A percentile compares a stretch with the other conserved stretches of the same genome.
Conservation (phyloP, 495 filamentous ascomycete species). For the Penicillium taxi region DNA sequence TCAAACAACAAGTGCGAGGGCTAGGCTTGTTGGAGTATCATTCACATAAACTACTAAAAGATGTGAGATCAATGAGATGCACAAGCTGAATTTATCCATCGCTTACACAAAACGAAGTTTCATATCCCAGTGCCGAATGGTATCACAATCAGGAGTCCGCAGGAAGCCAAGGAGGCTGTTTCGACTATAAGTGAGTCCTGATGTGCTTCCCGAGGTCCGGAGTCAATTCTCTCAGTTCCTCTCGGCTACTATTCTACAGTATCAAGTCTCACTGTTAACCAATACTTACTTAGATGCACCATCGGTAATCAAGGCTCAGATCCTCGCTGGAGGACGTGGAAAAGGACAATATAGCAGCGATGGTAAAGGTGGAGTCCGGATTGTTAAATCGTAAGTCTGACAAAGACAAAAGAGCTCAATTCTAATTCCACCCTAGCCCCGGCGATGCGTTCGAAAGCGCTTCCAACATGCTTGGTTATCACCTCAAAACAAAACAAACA, state of each 20-base stretch:
- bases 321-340: constrained; percentile 26
- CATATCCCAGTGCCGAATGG: constrained; percentile 24
- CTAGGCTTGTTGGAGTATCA: constrained; percentile 23
- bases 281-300: constrained; percentile 16
- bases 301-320: constrained; percentile 25
- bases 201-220: too few species aligned
- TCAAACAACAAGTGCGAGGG: constrained; percentile 12
- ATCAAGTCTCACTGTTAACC: background rate
- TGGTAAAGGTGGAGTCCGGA: constrained; percentile 25
- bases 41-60: constrained; percentile 21
- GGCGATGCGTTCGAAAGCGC: constrained; percentile 24
- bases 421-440: constrained; percentile 8
- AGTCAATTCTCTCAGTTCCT: background rate
- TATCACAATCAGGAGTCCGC: constrained; percentile 14
- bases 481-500: constrained; percentile 27
- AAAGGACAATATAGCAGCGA: constrained; percentile 27
- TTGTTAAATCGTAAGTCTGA: constrained; percentile 18
- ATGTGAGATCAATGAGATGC: constrained; percentile 12
- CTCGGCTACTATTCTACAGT: background rate
- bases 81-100: too few species aligned
- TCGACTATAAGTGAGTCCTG: constrained; percentile 15
- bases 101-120: constrained; percentile 15
- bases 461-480: constrained; percentile 26
- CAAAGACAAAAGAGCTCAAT: background rate
- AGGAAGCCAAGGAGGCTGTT: constrained; percentile 20